Percentiles rank a stretch among this genome's conserved stretches.
Evolutionary conservation across 148 eudicot species (phyloP).

Genomic region (Spergularia marina): DNA sequence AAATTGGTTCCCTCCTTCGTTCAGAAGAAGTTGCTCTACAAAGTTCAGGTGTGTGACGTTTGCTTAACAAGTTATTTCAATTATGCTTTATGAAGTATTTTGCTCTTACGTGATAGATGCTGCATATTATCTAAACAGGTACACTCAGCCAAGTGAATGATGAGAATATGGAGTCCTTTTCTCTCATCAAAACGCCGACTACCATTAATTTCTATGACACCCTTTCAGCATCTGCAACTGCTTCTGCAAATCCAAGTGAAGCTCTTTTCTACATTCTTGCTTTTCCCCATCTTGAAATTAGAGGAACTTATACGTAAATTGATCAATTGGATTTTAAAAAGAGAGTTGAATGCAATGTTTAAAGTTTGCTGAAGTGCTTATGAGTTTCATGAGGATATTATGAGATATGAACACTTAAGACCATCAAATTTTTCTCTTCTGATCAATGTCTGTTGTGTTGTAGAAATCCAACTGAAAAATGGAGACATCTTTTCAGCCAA

Average conservation of each 20-base stretch:
- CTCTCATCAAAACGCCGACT: slow-evolving; percentile 28
- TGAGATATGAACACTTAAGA: not conserved
- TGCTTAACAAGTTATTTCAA: not conserved
- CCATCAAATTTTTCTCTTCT: not conserved
- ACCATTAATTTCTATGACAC: slow-evolving; percentile 24
- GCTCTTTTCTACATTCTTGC: not conserved
- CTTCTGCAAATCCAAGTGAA: slow-evolving; percentile 44
- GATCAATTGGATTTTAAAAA: not conserved
- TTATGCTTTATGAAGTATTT: not conserved
- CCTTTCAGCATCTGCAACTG: slow-evolving; percentile 35
- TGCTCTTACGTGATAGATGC: not conserved
- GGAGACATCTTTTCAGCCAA: slow-evolving; percentile 58
- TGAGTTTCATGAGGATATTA: not conserved
- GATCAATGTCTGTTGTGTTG: not conserved
- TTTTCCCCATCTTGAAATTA: not conserved
- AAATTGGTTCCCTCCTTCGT: slow-evolving; percentile 22
- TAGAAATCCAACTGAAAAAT: slow-evolving; percentile 40
- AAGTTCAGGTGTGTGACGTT: slow-evolving; percentile 26
- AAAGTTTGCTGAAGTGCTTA: not conserved
- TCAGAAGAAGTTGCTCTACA: slow-evolving; percentile 19
- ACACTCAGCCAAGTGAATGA: slow-evolving; percentile 15
- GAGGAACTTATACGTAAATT: not conserved
- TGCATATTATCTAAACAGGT: slow-evolving; percentile 28
- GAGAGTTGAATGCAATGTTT: not conserved
- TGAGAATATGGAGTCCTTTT: slow-evolving; percentile 23